These are phyloP conservation scores for Colletotrichum musae DNA, from an alignment of 2,329 filamentous ascomycete genomes.

Conservation along the genomic window DNA sequence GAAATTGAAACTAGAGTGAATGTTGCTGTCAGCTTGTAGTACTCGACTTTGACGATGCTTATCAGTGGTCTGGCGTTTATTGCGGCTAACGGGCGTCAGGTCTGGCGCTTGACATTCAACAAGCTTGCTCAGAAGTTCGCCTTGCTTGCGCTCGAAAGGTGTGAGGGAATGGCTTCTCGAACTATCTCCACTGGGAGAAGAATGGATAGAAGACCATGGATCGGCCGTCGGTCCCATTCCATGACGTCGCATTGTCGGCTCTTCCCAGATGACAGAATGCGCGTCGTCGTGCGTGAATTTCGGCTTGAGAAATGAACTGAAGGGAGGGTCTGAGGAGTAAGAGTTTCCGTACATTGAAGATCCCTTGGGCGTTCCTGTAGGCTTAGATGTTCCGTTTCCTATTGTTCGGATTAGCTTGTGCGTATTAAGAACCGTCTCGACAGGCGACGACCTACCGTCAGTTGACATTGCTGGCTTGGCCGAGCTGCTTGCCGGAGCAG, in stretches of 20 bases:
- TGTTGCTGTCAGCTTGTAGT: conserved; percentile 52
- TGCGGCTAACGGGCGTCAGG: conserved; percentile 26
- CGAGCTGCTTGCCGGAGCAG: conserved; percentile 12
- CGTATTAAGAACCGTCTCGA: background rate
- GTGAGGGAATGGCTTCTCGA: conserved; percentile 45
- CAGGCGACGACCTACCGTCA: background rate
- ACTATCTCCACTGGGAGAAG: conserved; percentile 42
- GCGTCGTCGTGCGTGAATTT: conserved; percentile 2
- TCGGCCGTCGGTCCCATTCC: conserved; percentile 7
- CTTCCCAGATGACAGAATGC: conserved; percentile 7
- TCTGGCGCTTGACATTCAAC: conserved; percentile 50
- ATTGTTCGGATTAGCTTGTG: background rate
- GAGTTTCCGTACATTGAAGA: conserved; percentile 64
- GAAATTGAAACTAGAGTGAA: conserved; percentile 66
- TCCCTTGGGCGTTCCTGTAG: conserved; percentile 47
- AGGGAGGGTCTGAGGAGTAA: conserved; percentile 28
- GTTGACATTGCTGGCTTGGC: conserved; percentile 15
- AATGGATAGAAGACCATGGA: conserved; percentile 10
- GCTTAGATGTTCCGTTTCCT: conserved; percentile 13
- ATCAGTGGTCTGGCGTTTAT: conserved; percentile 31
- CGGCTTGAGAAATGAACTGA: conserved; percentile 19
- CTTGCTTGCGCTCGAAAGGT: conserved; percentile 59
- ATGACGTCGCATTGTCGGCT: background rate
- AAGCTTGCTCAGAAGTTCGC: conserved; percentile 53
- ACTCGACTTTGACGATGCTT: conserved; percentile 21